phyloP scores from a whole-genome alignment of 176 grass and related monocot species.

The Triticum timopheevii region DNA sequence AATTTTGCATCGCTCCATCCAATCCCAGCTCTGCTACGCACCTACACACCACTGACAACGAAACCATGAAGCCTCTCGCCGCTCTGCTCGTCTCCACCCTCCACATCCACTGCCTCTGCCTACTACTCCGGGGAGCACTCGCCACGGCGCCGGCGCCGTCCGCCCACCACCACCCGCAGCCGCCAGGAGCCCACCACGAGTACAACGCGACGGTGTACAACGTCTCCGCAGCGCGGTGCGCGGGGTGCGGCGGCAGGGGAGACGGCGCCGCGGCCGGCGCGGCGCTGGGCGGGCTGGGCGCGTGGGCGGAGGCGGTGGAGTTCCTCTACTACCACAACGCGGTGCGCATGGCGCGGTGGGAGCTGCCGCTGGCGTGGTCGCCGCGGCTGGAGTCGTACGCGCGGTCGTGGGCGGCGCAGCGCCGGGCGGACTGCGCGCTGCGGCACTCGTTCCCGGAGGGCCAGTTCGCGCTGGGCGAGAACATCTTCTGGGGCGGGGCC shows the following conservation, averaged over 20 bases:
- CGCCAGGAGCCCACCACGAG: neutral
- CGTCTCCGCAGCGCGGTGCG: constrained; percentile 35
- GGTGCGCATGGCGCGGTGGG: constrained; percentile 50
- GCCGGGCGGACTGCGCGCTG: constrained; percentile 46
- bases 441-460: constrained; percentile 68
- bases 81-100: constrained; percentile 3
- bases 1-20: neutral
- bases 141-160: neutral
- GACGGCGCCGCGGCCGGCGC: neutral
- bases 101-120: neutral
- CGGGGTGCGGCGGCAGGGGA: constrained; percentile 9
- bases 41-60: neutral
- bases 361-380: constrained; percentile 61
- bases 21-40: neutral
- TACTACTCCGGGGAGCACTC: neutral
- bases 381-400: constrained; percentile 47
- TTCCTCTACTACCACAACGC: constrained; percentile 70
- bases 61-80: constrained; percentile 13
- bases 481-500: constrained; percentile 66
- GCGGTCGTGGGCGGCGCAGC: constrained; percentile 58
- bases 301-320: constrained; percentile 51
- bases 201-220: constrained; percentile 46
- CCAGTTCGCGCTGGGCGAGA: constrained; percentile 70
- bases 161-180: no score
- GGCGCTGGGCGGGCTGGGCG: neutral